These are phyloP conservation scores for Lentinus polychrous DNA, from an alignment of 1,284 basidiomycete genomes.

Conservation along the genomic window DNA sequence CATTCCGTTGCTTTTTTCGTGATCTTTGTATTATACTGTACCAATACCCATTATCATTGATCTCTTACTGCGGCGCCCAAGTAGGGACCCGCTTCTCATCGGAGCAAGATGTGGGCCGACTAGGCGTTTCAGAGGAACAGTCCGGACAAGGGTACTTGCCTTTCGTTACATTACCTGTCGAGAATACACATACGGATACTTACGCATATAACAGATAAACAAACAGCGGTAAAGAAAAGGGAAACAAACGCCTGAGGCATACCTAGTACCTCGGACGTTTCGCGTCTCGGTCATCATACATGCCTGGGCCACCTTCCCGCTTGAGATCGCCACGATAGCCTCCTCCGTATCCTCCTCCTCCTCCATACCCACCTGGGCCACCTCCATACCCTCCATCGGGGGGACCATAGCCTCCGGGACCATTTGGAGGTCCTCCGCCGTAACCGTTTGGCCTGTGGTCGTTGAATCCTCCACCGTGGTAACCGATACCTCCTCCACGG, in stretches of 20 bases:
- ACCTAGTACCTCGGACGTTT: slow-evolving; percentile 74
- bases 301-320: slow-evolving; percentile 58
- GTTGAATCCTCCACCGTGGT: slow-evolving; percentile 43
- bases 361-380: slow-evolving; percentile 25
- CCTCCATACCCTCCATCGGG: slow-evolving; percentile 27
- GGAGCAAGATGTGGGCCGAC: no score
- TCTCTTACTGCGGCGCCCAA: not conserved
- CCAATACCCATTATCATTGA: not conserved
- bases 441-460: slow-evolving; percentile 32
- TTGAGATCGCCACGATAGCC: slow-evolving; percentile 61
- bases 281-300: slow-evolving; percentile 70
- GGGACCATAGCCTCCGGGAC: slow-evolving; percentile 20
- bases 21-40: not conserved
- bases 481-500: slow-evolving; percentile 69
- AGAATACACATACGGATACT: slow-evolving; percentile 2
- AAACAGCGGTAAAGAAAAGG: not conserved
- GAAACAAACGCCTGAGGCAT: not conserved
- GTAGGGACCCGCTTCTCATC: no score
- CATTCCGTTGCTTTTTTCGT: not conserved
- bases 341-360: slow-evolving; percentile 29
- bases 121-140: no score
- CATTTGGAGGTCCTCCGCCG: slow-evolving; percentile 29
- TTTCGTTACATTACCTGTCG: not conserved
- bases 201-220: not conserved
- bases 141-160: not conserved